These are phyloP conservation scores for Graphilbum fragrans DNA, from an alignment of 2,329 filamentous ascomycete genomes.

Conservation along the genomic window DNA sequence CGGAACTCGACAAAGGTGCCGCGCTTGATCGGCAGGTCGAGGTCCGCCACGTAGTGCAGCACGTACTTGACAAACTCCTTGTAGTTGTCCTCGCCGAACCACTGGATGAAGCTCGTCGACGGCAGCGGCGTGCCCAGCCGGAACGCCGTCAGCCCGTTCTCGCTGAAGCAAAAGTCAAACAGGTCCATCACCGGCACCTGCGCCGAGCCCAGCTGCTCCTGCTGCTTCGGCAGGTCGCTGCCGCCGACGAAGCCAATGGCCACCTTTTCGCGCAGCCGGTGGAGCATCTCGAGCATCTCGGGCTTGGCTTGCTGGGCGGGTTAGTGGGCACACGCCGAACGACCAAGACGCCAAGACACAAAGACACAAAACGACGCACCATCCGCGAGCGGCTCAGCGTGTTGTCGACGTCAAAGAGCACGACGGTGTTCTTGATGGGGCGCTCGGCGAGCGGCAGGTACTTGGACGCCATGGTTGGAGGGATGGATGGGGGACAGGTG, in stretches of 20 bases:
- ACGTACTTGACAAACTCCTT: constrained; percentile 66
- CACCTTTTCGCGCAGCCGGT: constrained; percentile 70
- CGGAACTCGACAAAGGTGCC: constrained; percentile 82
- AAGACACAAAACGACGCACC: constrained; percentile 31
- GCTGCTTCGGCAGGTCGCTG: constrained; percentile 84
- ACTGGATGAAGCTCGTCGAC: constrained; percentile 78
- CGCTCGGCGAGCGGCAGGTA: constrained; percentile 73
- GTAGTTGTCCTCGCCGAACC: constrained; percentile 75
- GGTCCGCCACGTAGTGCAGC: constrained; percentile 72
- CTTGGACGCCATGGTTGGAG: constrained; percentile 12
- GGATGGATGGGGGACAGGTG: not conserved
- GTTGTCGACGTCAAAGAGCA: constrained; percentile 91
- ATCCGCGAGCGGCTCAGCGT: constrained; percentile 75
- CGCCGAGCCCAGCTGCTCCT: constrained; percentile 77
- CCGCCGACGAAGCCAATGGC: constrained; percentile 90
- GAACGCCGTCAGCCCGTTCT: constrained; percentile 91
- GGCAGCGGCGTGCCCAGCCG: constrained; percentile 66
- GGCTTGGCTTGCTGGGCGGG: constrained; percentile 49
- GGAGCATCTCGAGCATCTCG: constrained; percentile 74
- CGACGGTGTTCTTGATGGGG: constrained; percentile 83
- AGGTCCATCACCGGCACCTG: constrained; percentile 61
- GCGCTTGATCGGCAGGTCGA: constrained; percentile 72
- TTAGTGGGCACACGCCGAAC: not conserved
- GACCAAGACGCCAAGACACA: not conserved
- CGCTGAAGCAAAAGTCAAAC: constrained; percentile 96